Evolutionary conservation across 2,329 filamentous ascomycete species (phyloP), one percentile per base, ranked within the genome.

Genomic region (Fusarium mexicanum): DNA sequence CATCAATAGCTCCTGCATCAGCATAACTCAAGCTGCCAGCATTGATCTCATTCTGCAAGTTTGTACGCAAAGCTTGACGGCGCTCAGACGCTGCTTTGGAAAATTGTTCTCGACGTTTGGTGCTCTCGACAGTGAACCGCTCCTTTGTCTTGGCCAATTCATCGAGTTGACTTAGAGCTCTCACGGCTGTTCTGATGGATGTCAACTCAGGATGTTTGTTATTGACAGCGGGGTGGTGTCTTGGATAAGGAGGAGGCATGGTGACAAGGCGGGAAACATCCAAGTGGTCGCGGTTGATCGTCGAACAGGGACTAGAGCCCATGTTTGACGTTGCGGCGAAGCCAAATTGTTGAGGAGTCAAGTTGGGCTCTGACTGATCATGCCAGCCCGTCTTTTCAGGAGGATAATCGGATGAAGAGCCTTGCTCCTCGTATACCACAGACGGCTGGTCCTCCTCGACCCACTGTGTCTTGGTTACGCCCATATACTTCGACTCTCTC

Each of bases 401-500:
- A 3, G 89, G 87, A 66, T 90, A 90, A 43, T 88, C 86, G 26
- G 81, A 83, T 4, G 83, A 83, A 8, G 84, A 83, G 17, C 82
- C 82, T 38, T 80, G 80, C 16, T 85, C 81, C 12, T 81, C 83
- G 43, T 82, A 74, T 14, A 78, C 79, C 3, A 80, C 81, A 2
- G 79, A 79, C 9, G 81, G 74, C 69, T 70, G 85, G 79, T 77
- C 84, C 75, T 79, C 79, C 70, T 90, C 88, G 47, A 89, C 86
- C 89, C 91, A 94, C 77, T 96, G 93, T 31, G 95, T 94, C 76
- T 93, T 93, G 8, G 92, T 92, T 43, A 98, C 87, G 8, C 96
- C 94, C 96, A 98, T 98, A 79, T 98, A 98, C 81, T 98, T 98
- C 5, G 94, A 96, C 83, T 98, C 96, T 48, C 95, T 89, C 79